Conservation (phyloP, 305 asterid species). For the Solanum aculeatissimum region DNA sequence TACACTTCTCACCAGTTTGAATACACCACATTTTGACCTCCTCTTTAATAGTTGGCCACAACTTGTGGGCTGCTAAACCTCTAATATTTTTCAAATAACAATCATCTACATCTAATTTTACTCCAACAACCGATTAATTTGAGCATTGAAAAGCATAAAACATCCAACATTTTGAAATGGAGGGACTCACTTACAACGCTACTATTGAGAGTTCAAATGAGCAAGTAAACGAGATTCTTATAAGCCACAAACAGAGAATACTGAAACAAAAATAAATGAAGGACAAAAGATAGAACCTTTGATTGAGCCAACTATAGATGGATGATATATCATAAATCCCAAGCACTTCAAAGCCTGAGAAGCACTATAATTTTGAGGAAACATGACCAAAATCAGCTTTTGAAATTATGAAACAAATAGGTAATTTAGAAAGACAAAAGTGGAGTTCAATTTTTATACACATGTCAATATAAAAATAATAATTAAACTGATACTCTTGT, state of each 20-base stretch:
- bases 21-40: neutral
- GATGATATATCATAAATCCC: slow-evolving; percentile 82
- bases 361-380: slow-evolving; percentile 26
- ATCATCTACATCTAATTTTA: neutral
- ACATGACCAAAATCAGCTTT: neutral
- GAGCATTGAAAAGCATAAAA: neutral
- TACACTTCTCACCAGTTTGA: neutral
- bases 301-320: slow-evolving; percentile 34
- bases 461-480: neutral
- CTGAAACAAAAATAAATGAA: neutral
- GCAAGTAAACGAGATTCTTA: neutral
- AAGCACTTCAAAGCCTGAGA: slow-evolving; percentile 72
- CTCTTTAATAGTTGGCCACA: neutral
- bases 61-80: neutral
- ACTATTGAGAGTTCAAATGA: neutral
- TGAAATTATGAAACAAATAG: neutral
- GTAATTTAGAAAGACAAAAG: neutral
- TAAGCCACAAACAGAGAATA: neutral
- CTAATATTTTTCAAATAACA: neutral
- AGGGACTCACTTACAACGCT: neutral
- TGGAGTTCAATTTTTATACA: neutral
- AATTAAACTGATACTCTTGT: neutral
- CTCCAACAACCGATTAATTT: neutral
- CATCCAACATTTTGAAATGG: neutral
- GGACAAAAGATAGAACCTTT: slow-evolving; percentile 19